phyloP scores from a whole-genome alignment of 2,329 filamentous ascomycete species.

The Emergomyces orientalis region DNA sequence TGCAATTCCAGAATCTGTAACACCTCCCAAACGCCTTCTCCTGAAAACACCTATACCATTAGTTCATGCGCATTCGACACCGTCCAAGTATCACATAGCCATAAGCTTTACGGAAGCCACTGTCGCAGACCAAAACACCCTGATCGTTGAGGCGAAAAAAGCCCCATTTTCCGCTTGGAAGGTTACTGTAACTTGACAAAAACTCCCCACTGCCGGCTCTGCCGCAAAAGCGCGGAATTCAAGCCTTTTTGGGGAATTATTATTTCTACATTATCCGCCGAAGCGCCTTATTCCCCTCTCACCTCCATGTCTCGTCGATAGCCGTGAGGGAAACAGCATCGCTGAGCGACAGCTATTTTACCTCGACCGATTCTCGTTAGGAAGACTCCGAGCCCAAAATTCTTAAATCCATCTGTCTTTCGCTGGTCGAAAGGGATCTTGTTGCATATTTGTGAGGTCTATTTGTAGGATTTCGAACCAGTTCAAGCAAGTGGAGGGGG shows the following conservation, averaged over 20 bases:
- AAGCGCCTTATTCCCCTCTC: not conserved
- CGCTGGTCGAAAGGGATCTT: conserved; percentile 22
- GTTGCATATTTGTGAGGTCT: not conserved
- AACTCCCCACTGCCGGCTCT: not conserved
- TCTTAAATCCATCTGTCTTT: conserved; percentile 13
- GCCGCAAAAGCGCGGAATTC: not conserved
- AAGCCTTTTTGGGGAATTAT: not conserved
- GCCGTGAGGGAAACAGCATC: conserved; percentile 8
- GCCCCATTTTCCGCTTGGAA: not conserved
- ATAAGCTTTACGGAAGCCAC: not conserved
- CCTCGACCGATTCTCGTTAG: not conserved
- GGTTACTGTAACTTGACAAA: not conserved
- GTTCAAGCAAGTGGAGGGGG: not conserved
- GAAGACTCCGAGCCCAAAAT: not conserved
- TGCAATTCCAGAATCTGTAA: conserved; percentile 1
- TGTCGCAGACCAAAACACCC: not conserved
- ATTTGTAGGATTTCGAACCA: not conserved
- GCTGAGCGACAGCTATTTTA: conserved; percentile 12
- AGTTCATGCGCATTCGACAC: conserved; percentile 4
- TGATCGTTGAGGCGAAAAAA: not conserved
- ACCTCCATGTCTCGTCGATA: conserved; percentile 4
- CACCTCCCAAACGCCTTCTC: not conserved
- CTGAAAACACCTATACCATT: not conserved
- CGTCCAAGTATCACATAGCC: conserved; percentile 3
- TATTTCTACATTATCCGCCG: not conserved